Percentiles rank a stretch among this genome's conserved stretches.
These are phyloP conservation scores for Diaporthe citrichinensis DNA, from an alignment of 2,329 filamentous ascomycete species.

Conservation along the genomic window DNA sequence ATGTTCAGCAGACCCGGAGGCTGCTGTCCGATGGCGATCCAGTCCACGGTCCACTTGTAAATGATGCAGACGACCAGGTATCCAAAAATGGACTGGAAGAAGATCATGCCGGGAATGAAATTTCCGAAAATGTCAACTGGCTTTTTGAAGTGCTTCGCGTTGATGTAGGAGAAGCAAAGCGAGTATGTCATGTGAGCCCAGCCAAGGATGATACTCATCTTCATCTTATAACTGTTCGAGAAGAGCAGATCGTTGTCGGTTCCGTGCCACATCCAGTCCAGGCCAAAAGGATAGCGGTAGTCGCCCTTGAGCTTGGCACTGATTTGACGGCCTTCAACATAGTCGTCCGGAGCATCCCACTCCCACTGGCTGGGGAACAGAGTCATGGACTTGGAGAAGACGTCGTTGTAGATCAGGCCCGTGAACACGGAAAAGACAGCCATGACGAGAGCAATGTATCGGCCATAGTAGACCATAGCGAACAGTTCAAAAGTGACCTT, in stretches of 20 bases:
- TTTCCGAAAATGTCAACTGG: conserved; percentile 98
- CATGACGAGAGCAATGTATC: conserved; percentile 99
- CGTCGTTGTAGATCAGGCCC: conserved; percentile 97
- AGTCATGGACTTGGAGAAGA: conserved; percentile 93
- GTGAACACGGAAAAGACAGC: conserved; percentile 97
- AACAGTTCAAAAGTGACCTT: conserved; percentile 96
- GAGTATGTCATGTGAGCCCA: conserved; percentile 99
- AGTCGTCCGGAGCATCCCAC: conserved; percentile 77
- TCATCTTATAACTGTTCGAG: conserved; percentile 99
- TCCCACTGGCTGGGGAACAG: conserved; percentile 93
- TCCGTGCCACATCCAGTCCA: conserved; percentile 97
- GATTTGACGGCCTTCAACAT: conserved; percentile 75
- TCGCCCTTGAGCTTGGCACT: conserved; percentile 75
- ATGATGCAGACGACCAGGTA: conserved; percentile 95
- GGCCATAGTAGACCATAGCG: conserved; percentile 98
- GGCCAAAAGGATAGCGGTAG: conserved; percentile 94
- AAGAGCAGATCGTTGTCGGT: conserved; percentile 96
- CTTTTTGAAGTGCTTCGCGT: conserved; percentile 94
- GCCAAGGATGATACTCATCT: conserved; percentile 96
- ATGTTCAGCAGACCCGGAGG: conserved; percentile 96
- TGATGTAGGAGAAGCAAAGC: conserved; percentile 91
- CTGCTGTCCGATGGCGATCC: conserved; percentile 74
- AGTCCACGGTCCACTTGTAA: conserved; percentile 97
- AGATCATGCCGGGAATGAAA: conserved; percentile 98
- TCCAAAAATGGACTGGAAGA: conserved; percentile 99